A percentile compares a stretch with the other conserved stretches of the same genome.
Evolutionary conservation across 352 stramenopile genomes (phyloP).

Genomic region (Thraustochytrium sp.): DNA sequence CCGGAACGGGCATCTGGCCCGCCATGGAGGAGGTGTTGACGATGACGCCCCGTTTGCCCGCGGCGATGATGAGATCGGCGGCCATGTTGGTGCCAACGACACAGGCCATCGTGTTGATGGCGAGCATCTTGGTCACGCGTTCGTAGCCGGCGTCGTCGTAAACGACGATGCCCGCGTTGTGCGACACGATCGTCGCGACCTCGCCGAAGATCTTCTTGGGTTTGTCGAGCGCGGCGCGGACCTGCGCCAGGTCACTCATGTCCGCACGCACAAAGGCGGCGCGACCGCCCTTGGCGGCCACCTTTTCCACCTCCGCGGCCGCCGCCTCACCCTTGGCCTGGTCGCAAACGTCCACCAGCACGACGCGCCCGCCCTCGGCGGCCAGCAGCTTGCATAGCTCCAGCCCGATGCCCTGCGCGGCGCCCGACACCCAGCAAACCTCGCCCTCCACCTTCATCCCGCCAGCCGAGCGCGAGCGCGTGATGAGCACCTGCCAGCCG

Average conservation of each 20-base stretch:
- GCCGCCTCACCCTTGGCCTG: background rate
- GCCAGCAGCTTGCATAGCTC: slow-evolving; percentile 14
- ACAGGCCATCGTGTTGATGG: background rate
- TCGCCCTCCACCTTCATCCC: slow-evolving; percentile 15
- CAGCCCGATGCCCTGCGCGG: slow-evolving; percentile 36
- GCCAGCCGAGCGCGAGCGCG: too few species aligned
- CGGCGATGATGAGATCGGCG: background rate
- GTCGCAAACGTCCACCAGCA: slow-evolving; percentile 20
- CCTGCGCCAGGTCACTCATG: background rate
- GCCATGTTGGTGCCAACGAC: slow-evolving; percentile 1
- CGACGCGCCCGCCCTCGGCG: background rate
- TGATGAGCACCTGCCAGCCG: too few species aligned
- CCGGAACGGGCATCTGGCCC: background rate
- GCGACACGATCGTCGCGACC: slow-evolving; percentile 12
- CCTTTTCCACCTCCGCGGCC: background rate
- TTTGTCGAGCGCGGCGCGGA: background rate
- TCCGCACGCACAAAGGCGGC: slow-evolving; percentile 29
- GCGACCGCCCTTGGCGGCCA: background rate
- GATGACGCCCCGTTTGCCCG: background rate
- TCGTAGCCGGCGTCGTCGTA: background rate
- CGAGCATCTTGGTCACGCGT: background rate
- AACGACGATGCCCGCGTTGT: slow-evolving; percentile 25
- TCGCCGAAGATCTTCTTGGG: slow-evolving; percentile 30
- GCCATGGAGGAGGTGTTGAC: slow-evolving; percentile 39
- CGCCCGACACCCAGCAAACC: slow-evolving; percentile 28